These are phyloP conservation scores for Epichloe aotearoae DNA, from an alignment of 2,329 filamentous ascomycete genomes.

Conservation along the genomic window DNA sequence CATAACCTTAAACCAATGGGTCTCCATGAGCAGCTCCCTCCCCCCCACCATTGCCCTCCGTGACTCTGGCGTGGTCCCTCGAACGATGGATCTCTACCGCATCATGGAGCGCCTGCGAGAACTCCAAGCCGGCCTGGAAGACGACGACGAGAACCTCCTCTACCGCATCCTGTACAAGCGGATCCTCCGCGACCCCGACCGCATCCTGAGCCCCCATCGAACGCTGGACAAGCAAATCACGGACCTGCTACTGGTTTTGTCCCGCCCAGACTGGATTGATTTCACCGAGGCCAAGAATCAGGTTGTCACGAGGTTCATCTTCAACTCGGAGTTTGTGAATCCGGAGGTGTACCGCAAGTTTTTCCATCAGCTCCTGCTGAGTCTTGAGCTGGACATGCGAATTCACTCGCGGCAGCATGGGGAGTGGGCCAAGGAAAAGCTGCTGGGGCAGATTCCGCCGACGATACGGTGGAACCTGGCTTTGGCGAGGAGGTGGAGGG, in stretches of 20 bases:
- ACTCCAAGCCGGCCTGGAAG: constrained; percentile 41
- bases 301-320: constrained; percentile 60
- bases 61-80: constrained; percentile 44
- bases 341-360: constrained; percentile 48
- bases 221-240: constrained; percentile 58
- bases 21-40: constrained; percentile 41
- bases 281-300: constrained; percentile 59
- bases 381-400: constrained; percentile 56
- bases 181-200: constrained; percentile 55
- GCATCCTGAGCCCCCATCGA: constrained; percentile 44
- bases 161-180: constrained; percentile 53
- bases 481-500: constrained; percentile 59
- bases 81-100: constrained; percentile 43
- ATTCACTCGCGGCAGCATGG: constrained; percentile 50
- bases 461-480: constrained; percentile 61
- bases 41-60: constrained; percentile 44
- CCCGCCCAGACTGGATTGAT: constrained; percentile 59
- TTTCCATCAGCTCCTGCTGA: constrained; percentile 65
- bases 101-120: constrained; percentile 48
- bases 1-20: constrained; percentile 59
- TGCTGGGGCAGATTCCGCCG: constrained; percentile 52
- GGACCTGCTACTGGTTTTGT: constrained; percentile 56
- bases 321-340: constrained; percentile 43
- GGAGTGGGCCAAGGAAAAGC: constrained; percentile 50
- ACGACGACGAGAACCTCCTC: constrained; percentile 43